Conservation (phyloP, 2,329 filamentous ascomycete species). For the Aureobasidium sp. region DNA sequence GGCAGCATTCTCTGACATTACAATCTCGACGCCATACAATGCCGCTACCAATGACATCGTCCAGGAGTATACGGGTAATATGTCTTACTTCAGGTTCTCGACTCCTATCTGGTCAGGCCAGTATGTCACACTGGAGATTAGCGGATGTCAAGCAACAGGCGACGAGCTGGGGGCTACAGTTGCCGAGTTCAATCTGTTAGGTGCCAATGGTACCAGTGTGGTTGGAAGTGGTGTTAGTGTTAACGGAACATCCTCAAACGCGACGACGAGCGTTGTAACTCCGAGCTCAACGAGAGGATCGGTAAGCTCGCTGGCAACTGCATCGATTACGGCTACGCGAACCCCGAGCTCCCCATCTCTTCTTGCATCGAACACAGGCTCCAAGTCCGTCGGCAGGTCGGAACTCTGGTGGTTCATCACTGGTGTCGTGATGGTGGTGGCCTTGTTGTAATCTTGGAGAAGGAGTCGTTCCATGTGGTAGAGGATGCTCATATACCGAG, state of each 20-base stretch:
- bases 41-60: slow-evolving; percentile 31
- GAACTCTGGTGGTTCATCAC: background rate
- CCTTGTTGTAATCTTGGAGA: background rate
- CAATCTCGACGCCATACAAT: slow-evolving; percentile 38
- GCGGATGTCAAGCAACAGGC: slow-evolving; percentile 38
- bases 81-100: slow-evolving; percentile 38
- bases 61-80: slow-evolving; percentile 37
- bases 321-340: slow-evolving; percentile 5
- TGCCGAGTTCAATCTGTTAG: slow-evolving; percentile 38
- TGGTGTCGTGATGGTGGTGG: background rate
- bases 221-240: background rate
- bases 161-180: slow-evolving; percentile 44
- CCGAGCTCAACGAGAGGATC: slow-evolving; percentile 6
- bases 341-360: background rate
- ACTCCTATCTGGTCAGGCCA: slow-evolving; percentile 36
- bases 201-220: background rate
- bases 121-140: slow-evolving; percentile 42
- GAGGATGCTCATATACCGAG: background rate
- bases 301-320: slow-evolving; percentile 9
- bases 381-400: background rate
- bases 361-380: background rate
- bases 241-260: background rate
- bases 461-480: background rate
- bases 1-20: slow-evolving; percentile 25
- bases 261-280: background rate